These are phyloP conservation scores for Jackrogersella multiformis DNA, from an alignment of 495 filamentous ascomycete genomes.

Conservation along the genomic window DNA sequence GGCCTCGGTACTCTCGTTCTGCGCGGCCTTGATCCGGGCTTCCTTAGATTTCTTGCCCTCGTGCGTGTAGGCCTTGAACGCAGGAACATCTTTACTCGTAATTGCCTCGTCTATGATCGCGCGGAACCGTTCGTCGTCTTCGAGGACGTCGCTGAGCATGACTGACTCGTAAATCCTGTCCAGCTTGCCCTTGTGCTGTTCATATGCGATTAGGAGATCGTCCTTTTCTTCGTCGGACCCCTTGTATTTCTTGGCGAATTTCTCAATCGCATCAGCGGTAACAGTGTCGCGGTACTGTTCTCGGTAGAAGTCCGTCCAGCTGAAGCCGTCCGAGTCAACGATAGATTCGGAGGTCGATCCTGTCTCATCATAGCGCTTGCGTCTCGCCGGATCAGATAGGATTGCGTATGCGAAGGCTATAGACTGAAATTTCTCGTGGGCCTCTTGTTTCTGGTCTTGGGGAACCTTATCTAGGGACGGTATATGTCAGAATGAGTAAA, in stretches of 20 bases:
- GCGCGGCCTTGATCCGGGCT: slow-evolving; percentile 69
- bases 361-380: slow-evolving; percentile 85
- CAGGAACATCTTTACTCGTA: slow-evolving; percentile 67
- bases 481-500: slow-evolving; percentile 4
- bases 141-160: slow-evolving; percentile 83
- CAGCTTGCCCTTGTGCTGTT: slow-evolving; percentile 73
- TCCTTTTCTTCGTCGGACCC: slow-evolving; percentile 82
- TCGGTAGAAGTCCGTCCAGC: slow-evolving; percentile 89
- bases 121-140: slow-evolving; percentile 88
- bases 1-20: slow-evolving; percentile 75
- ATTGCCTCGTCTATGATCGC: slow-evolving; percentile 85
- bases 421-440: slow-evolving; percentile 82
- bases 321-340: slow-evolving; percentile 77
- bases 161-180: slow-evolving; percentile 78
- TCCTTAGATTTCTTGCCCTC: slow-evolving; percentile 73
- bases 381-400: slow-evolving; percentile 79
- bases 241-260: slow-evolving; percentile 81
- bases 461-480: slow-evolving; percentile 73
- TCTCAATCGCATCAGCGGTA: slow-evolving; percentile 71
- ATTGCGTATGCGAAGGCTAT: slow-evolving; percentile 95
- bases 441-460: slow-evolving; percentile 68
- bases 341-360: slow-evolving; percentile 84
- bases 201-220: slow-evolving; percentile 81
- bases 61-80: slow-evolving; percentile 72
- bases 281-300: slow-evolving; percentile 80